Conservation (phyloP, 345 rosid genomes). For the Citrus maxima region DNA sequence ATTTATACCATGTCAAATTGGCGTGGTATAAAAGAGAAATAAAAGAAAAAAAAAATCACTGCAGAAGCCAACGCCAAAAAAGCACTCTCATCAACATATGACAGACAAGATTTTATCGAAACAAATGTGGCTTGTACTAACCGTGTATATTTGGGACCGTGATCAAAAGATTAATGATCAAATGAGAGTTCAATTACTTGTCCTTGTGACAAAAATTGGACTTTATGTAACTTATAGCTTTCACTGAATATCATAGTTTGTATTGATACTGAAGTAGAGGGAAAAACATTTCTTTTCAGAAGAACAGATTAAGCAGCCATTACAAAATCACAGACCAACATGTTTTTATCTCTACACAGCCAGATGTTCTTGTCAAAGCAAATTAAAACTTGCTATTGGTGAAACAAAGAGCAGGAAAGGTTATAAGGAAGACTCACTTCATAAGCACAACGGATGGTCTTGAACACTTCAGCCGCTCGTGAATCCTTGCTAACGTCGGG, state of each 20-base stretch:
- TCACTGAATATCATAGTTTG: neutral
- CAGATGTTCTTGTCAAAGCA: neutral
- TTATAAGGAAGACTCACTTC: conserved; percentile 49
- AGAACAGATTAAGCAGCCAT: neutral
- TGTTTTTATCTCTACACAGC: neutral
- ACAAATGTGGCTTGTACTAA: neutral
- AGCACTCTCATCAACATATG: neutral
- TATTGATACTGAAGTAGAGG: neutral
- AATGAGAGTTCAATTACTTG: neutral
- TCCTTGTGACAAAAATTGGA: too few species aligned
- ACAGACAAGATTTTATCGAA: neutral
- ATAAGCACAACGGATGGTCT: conserved; percentile 67
- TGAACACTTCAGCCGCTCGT: conserved; percentile 69
- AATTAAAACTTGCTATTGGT: neutral
- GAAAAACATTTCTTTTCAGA: neutral
- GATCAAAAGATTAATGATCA: neutral
- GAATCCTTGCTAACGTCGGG: conserved; percentile 84
- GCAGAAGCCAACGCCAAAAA: neutral
- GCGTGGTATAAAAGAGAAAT: neutral
- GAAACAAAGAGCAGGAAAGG: conserved; percentile 6
- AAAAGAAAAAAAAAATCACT: neutral
- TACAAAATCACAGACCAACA: neutral
- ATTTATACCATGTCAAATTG: neutral
- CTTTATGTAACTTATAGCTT: neutral
- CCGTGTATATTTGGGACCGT: neutral